Percentiles rank a stretch among this genome's conserved stretches.
Conservation (phyloP, 768 basidiomycete genomes). For the Suillus alpinus region DNA sequence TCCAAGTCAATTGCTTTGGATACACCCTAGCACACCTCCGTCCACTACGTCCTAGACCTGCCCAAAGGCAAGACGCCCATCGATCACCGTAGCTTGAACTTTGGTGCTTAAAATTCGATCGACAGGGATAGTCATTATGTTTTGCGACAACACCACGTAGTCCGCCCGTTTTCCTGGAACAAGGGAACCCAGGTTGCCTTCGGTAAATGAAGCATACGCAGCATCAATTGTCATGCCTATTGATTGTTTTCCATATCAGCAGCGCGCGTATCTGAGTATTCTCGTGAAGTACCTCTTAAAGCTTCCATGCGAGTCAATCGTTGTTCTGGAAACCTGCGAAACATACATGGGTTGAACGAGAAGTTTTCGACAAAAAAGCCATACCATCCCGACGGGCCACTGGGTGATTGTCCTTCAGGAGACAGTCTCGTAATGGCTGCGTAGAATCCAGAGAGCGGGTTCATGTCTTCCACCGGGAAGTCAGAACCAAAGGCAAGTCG, state of each 20-base stretch:
- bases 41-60: conserved; percentile 19
- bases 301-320: conserved; percentile 74
- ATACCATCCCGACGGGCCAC: conserved; percentile 82
- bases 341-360: neutral
- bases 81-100: conserved; percentile 75
- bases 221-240: conserved; percentile 85
- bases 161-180: conserved; percentile 79
- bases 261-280: neutral
- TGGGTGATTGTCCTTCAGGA: conserved; percentile 69
- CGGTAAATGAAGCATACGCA: conserved; percentile 84
- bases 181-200: conserved; percentile 71
- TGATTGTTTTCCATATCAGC: neutral
- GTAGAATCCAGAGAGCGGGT: conserved; percentile 82
- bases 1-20: neutral
- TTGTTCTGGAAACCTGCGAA: conserved; percentile 76
- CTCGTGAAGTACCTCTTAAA: conserved; percentile 51
- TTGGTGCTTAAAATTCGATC: conserved; percentile 62
- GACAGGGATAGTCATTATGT: conserved; percentile 69
- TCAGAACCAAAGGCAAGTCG: conserved; percentile 82
- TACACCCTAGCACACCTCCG: neutral
- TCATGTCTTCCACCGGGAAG: conserved; percentile 85
- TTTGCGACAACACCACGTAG: conserved; percentile 77
- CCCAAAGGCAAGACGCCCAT: conserved; percentile 57
- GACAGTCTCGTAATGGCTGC: conserved; percentile 82
- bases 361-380: conserved; percentile 7